A percentile compares a stretch with the other conserved stretches of the same genome.
These are phyloP conservation scores for Fusarium sp. DNA, from an alignment of 2,329 filamentous ascomycete genomes.

Conservation along the genomic window DNA sequence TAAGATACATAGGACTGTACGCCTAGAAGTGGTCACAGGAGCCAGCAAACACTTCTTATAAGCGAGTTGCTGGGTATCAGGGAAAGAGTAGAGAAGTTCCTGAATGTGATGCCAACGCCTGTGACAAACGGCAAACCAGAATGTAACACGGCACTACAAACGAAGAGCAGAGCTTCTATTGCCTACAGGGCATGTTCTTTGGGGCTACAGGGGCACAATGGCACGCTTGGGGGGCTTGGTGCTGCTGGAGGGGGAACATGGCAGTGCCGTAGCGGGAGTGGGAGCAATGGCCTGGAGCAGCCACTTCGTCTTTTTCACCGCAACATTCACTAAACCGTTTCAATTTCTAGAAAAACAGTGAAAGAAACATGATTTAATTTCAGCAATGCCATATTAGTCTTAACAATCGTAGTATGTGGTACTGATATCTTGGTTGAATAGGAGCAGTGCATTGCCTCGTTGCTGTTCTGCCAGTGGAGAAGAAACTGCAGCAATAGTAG, in stretches of 20 bases:
- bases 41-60: background rate
- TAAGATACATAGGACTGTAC: background rate
- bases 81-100: background rate
- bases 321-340: background rate
- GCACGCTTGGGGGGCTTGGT: background rate
- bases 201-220: no score
- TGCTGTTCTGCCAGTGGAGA: background rate
- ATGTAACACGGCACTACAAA: background rate
- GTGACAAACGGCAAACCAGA: background rate
- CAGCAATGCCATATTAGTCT: background rate
- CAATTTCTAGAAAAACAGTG: background rate
- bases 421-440: background rate
- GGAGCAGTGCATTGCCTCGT: background rate
- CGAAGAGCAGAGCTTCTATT: background rate
- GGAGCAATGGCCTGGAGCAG: background rate
- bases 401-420: background rate
- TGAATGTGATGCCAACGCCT: background rate
- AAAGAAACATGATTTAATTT: rapidly evolving
- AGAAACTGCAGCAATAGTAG: background rate
- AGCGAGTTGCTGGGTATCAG: background rate
- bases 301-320: background rate
- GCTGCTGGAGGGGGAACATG: background rate
- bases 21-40: background rate
- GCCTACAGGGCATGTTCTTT: no score
- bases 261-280: background rate